Evolutionary conservation across 306 rosid genomes (phyloP), one percentile per base, ranked within the genome.

Genomic region (Cucurbita argyrosperma): DNA sequence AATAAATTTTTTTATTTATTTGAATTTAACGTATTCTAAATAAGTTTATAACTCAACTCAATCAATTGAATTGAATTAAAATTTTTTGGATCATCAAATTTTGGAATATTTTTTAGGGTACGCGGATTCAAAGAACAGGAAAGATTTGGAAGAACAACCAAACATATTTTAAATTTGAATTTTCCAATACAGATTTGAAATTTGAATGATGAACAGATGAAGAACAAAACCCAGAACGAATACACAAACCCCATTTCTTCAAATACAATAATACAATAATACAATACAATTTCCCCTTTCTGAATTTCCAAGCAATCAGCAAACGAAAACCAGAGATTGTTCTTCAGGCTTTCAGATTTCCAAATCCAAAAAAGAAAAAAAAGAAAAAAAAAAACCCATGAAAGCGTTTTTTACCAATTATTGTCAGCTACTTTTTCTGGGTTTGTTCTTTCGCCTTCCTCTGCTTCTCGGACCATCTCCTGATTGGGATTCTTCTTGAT

Each of bases 401-500:
- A 50, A 49, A 47, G 11, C 12, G 52, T 47, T 47, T 47, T 47
- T 50, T 14, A 50, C 54, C 54, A 5, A 50, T 50, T 50, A 2
- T 30, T 30, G 35, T 30, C 35, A 85, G 79, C 90, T 85, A 78
- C 97, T 92, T 82, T 92, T 92, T 80, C 88, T 83, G 88, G 97
- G 96, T 80, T 84, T 92, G 87, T 90, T 84, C 83, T 92, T 92
- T 56, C 93, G 51, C 66, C 93, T 86, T 11, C 86, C 87, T 78
- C 90, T 85, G 82, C 92, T 88, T 77, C 89, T 87, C 8, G 88
- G 82, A 54, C 85, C 82, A n/a, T 82, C 77, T 51, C 74, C 79
- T 69, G 54, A 19, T 52, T 80, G 39, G 80, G 72, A 23, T 77
- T 51, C 64, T 74, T 73, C 43, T 18, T 52, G 38, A 68, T 78